These are phyloP conservation scores for Fusarium sp. DNA, from an alignment of 2,329 filamentous ascomycete species.

Conservation along the genomic window DNA sequence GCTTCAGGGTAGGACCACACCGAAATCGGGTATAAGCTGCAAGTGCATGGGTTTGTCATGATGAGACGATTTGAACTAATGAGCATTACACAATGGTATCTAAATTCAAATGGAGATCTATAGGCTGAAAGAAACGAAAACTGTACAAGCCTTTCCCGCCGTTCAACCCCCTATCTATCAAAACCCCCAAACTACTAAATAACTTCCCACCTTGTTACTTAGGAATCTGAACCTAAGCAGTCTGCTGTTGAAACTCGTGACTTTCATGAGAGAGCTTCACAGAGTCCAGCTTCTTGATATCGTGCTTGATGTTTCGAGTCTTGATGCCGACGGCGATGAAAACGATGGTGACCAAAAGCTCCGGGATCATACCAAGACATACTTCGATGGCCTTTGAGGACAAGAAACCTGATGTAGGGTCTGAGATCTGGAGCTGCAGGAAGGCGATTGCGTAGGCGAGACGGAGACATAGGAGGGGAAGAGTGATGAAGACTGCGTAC, in stretches of 20 bases:
- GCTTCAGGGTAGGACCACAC: neutral
- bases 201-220: too few species aligned
- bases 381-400: constrained; percentile 13
- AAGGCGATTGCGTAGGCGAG: constrained; percentile 13
- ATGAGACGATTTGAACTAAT: neutral
- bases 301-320: constrained; percentile 8
- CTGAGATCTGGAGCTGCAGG: constrained; percentile 9
- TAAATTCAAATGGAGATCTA: neutral
- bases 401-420: constrained; percentile 10
- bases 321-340: constrained; percentile 10
- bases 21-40: neutral
- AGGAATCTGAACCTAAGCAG: neutral
- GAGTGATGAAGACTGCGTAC: constrained; percentile 10
- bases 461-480: constrained; percentile 13
- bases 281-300: constrained; percentile 12
- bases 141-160: fast-evolving
- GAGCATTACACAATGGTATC: neutral
- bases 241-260: neutral
- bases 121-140: neutral
- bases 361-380: constrained; percentile 10
- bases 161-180: too few species aligned
- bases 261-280: neutral
- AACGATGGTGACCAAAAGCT: constrained; percentile 3
- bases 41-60: neutral
- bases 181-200: too few species aligned